Evolutionary conservation across 768 basidiomycete species (phyloP).

Genomic region (Clathrus columnatus): DNA sequence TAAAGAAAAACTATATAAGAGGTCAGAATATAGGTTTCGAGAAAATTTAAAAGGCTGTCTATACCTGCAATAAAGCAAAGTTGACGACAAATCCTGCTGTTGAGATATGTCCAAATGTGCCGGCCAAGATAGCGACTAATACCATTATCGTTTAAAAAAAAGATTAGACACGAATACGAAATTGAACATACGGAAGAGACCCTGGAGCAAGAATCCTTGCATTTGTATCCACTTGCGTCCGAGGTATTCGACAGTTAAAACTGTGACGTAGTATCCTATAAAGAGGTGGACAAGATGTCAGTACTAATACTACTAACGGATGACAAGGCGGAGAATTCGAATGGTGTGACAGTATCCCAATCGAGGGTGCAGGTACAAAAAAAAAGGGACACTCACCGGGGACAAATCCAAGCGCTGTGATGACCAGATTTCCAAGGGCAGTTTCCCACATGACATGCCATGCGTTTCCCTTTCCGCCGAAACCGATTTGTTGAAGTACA

Average conservation of each 20-base stretch:
- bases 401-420: conserved; percentile 68
- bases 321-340: not conserved
- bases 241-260: conserved; percentile 62
- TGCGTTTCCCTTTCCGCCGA: conserved; percentile 48
- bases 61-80: conserved; percentile 60
- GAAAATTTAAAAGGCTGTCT: not conserved
- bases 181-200: conserved; percentile 48
- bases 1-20: conserved; percentile 56
- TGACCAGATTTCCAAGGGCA: conserved; percentile 58
- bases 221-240: conserved; percentile 72
- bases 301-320: not conserved
- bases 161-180: conserved; percentile 2
- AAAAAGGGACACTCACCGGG: conserved; percentile 37
- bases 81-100: conserved; percentile 58
- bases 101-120: conserved; percentile 47
- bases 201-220: conserved; percentile 64
- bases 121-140: conserved; percentile 60
- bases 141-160: too few relatives aligned
- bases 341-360: not conserved
- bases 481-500: conserved; percentile 68
- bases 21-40: not conserved
- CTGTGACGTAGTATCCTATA: conserved; percentile 58
- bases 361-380: not conserved
- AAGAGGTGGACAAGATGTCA: not conserved
- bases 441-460: conserved; percentile 64